These are phyloP conservation scores for Ballota nigra DNA, from an alignment of 257 asterid species.

Conservation along the genomic window DNA sequence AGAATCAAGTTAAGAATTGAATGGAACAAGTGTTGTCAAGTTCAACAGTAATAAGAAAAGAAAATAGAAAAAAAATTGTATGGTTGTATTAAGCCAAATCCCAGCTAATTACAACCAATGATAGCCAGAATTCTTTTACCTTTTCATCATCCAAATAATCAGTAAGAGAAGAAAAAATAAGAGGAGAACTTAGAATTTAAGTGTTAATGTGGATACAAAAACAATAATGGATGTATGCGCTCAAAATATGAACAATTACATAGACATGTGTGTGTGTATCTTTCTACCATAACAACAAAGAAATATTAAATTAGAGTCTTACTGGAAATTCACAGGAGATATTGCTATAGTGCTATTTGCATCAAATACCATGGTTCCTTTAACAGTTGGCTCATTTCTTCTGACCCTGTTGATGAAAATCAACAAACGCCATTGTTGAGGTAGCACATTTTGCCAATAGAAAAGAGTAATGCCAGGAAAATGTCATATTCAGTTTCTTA, in stretches of 20 bases:
- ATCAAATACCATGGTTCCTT: slow-evolving; percentile 85
- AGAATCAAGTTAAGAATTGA: slow-evolving; percentile 45
- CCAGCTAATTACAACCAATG: not conserved
- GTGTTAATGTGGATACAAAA: slow-evolving; percentile 74
- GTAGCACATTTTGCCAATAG: slow-evolving; percentile 1
- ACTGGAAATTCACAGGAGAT: slow-evolving; percentile 98
- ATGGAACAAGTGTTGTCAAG: slow-evolving; percentile 8
- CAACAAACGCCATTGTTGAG: slow-evolving; percentile 6
- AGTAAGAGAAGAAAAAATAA: not conserved
- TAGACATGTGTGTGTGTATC: not conserved
- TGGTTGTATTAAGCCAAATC: not conserved
- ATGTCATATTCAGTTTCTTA: slow-evolving; percentile 34
- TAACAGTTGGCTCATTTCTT: slow-evolving; percentile 86
- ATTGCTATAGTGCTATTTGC: slow-evolving; percentile 88
- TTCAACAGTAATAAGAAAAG: not conserved
- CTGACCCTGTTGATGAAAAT: slow-evolving; percentile 51
- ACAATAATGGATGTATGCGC: slow-evolving; percentile 34
- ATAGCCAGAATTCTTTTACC: not conserved
- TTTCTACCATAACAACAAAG: slow-evolving; percentile 4
- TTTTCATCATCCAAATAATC: slow-evolving; percentile 9
- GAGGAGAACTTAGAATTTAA: not conserved
- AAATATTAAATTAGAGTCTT: slow-evolving; percentile 37
- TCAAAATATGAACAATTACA: not conserved
- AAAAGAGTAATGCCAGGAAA: slow-evolving; percentile 1
- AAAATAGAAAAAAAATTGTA: not conserved